Base-by-base conservation (phyloP, 129 eudicot species). In the Logfia minima region DNA sequence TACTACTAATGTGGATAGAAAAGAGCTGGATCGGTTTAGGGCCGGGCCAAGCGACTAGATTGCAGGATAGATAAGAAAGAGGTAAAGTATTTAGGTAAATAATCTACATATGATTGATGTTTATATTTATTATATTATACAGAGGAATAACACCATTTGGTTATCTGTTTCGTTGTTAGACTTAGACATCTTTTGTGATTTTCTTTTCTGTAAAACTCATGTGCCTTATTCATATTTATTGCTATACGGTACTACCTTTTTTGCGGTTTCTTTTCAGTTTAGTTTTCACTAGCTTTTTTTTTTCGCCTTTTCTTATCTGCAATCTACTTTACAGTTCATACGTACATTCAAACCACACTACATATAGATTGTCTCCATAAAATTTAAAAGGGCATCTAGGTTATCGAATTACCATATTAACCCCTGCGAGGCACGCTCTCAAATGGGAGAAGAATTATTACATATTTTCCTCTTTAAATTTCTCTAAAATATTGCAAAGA, bases 41-140 rank as follows among this genome's bases (percentile, higher is more conserved):
- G 70, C 59, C 39, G 78, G 45, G 74, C 70, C 70, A 31, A 66
- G 70, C 48, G 48, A 66, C 48, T 66, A 66, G 70, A 66, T 70
- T 62, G 78, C 72, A 63, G 78, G 78, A 32, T 74, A 66, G 65
- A 51, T 66, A 53, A 76, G 45, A 48, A 48, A 48, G 32, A 35
- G 84, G 80, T 65, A 51, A 65, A 55, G 71, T 75, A 75, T 75
- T 75, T 81, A 75, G 80, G 80, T 81, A 81, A 68, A 81, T 81
- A 81, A 67, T 80, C 68, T 80, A 67, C 29, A 67, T 74, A 52
- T 80, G 79, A 74, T 74, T 80, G 71, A 28, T 81, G 70, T 68
- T 75, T 75, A 31, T 63, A 70, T 79, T 11, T 67, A 24, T 62
- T 62, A 62, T 66, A 66, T 17, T 68, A 77, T 58, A 78, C 76